Evolutionary conservation across 2,329 filamentous ascomycete species (phyloP).

Genomic region (Aspergillus pseudotamarii): DNA sequence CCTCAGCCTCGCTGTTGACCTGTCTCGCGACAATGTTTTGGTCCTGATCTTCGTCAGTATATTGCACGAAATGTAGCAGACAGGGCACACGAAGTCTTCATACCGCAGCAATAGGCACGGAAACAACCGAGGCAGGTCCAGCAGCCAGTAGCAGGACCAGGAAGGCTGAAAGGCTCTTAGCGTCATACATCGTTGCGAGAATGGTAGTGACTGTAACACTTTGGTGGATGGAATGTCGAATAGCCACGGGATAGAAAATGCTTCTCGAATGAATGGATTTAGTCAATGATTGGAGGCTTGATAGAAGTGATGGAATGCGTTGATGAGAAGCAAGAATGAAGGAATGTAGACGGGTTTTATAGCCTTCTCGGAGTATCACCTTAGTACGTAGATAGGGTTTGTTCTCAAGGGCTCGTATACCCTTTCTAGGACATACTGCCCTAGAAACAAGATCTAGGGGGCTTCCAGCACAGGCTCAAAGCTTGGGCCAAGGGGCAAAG

Average conservation of each 20-base stretch:
- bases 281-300: constrained; percentile 5
- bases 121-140: constrained; percentile 30
- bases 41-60: constrained; percentile 8
- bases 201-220: neutral
- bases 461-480: neutral
- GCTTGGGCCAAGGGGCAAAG: neutral
- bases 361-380: neutral
- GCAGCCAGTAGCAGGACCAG: constrained; percentile 34
- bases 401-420: neutral
- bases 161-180: constrained; percentile 30
- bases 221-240: neutral
- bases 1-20: constrained; percentile 15
- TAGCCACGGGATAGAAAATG: neutral
- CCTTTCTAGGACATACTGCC: neutral
- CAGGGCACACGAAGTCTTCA: neutral
- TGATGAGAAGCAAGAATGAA: constrained; percentile 6
- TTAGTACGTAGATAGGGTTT: neutral
- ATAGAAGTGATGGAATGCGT: constrained; percentile 10
- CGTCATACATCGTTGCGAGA: constrained; percentile 26
- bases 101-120: constrained; percentile 31
- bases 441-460: neutral
- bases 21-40: constrained; percentile 6
- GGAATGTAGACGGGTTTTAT: constrained; percentile 12
- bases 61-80: constrained; percentile 8
- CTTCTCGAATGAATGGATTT: constrained; percentile 6